A percentile compares a stretch with the other conserved stretches of the same genome.
Evolutionary conservation across 352 stramenopile species (phyloP).

Genomic region (Pythium oligandrum): DNA sequence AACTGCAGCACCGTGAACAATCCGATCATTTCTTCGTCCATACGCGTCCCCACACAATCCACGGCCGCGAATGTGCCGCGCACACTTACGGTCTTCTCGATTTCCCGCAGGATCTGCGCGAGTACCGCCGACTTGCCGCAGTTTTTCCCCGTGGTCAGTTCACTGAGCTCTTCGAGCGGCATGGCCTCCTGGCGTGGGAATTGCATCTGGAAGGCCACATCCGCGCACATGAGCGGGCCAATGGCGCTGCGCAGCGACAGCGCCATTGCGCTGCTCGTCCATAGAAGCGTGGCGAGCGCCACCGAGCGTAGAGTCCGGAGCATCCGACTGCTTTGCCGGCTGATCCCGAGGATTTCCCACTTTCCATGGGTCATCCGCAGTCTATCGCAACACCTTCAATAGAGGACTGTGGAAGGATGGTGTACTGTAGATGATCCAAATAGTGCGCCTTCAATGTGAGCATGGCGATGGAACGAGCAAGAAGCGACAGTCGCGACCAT

Average conservation of each 20-base stretch:
- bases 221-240: conserved; percentile 1
- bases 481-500: too few relatives aligned
- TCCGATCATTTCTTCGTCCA: conserved; percentile 15
- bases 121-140: conserved; percentile 10
- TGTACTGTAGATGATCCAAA: too few relatives aligned
- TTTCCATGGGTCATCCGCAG: too few relatives aligned
- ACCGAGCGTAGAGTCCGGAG: too few relatives aligned
- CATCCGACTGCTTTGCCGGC: too few relatives aligned
- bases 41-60: conserved; percentile 19
- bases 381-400: too few relatives aligned
- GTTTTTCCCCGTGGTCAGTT: conserved; percentile 18
- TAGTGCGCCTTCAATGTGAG: too few relatives aligned
- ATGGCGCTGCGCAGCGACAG: neutral
- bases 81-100: neutral
- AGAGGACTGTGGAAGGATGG: too few relatives aligned
- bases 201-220: conserved; percentile 11
- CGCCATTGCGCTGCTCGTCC: neutral
- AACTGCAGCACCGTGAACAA: conserved; percentile 13
- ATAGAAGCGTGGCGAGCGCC: too few relatives aligned
- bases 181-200: conserved; percentile 7
- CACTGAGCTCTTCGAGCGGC: conserved; percentile 21
- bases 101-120: conserved; percentile 2
- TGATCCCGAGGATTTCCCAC: too few relatives aligned
- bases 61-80: conserved; percentile 1
- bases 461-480: too few relatives aligned